Conservation (phyloP, 306 rosid species). For the Vigna angularis region DNA sequence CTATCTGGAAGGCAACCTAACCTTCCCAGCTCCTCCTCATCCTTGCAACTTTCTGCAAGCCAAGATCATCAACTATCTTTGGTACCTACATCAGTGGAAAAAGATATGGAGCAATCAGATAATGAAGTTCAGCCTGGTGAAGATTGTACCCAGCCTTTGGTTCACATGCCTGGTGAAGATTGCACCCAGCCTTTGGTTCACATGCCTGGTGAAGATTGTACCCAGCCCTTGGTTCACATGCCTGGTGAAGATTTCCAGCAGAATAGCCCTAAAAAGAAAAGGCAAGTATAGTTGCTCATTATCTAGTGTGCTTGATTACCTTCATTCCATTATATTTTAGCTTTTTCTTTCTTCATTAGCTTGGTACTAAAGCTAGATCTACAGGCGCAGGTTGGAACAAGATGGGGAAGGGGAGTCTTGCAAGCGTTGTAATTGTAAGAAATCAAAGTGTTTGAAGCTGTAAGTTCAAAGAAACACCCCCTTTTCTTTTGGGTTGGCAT, state of each 20-base stretch:
- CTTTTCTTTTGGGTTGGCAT: neutral
- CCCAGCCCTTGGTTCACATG: constrained; percentile 39
- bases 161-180: constrained; percentile 60
- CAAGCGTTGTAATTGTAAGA: constrained; percentile 92
- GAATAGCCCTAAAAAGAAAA: constrained; percentile 85
- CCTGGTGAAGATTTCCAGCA: constrained; percentile 69
- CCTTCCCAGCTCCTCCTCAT: constrained; percentile 53
- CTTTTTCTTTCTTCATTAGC: constrained; percentile 36
- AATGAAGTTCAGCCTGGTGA: constrained; percentile 61
- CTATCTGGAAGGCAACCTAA: constrained; percentile 58
- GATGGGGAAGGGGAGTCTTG: constrained; percentile 71
- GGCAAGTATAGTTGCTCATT: constrained; percentile 52
- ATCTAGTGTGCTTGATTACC: constrained; percentile 13
- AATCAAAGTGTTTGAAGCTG: constrained; percentile 96
- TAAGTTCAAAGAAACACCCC: constrained; percentile 51
- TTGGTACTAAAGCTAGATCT: constrained; percentile 44
- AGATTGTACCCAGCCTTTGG: constrained; percentile 64
- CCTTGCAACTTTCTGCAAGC: constrained; percentile 51
- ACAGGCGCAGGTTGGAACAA: constrained; percentile 72
- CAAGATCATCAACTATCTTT: constrained; percentile 56
- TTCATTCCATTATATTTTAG: neutral
- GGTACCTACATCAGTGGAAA: constrained; percentile 54
- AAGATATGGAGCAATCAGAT: constrained; percentile 55
- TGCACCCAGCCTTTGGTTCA: constrained; percentile 33
- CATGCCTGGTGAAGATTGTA: constrained; percentile 57